Evolutionary conservation across 306 rosid species (phyloP).

Genomic region (Benincasa hispida): DNA sequence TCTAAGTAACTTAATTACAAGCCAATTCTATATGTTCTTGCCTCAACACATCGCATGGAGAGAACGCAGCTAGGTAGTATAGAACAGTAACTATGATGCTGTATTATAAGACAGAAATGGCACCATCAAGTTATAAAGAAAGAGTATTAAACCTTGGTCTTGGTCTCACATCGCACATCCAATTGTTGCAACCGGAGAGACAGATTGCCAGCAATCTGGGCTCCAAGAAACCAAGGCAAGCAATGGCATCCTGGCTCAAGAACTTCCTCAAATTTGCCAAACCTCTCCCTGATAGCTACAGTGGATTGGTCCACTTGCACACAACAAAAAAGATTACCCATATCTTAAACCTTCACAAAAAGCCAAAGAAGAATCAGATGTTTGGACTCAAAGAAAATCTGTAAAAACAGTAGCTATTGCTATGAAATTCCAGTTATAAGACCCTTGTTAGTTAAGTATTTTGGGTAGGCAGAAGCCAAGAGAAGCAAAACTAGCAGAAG

Average conservation of each 20-base stretch:
- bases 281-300: constrained; percentile 67
- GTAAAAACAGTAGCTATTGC: background rate
- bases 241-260: constrained; percentile 94
- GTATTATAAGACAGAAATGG: background rate
- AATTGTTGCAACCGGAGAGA: constrained; percentile 83
- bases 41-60: background rate
- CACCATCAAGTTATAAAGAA: background rate
- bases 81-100: too few species aligned
- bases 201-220: constrained; percentile 56
- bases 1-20: background rate
- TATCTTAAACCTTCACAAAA: constrained; percentile 24
- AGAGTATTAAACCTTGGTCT: constrained; percentile 60
- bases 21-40: background rate
- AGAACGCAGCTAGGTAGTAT: too few species aligned
- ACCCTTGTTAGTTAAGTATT: background rate
- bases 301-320: constrained; percentile 73
- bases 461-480: background rate
- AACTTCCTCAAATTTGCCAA: constrained; percentile 58
- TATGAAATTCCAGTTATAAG: background rate
- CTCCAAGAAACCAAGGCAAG: constrained; percentile 76
- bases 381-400: background rate
- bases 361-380: background rate
- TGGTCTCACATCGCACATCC: constrained; percentile 84
- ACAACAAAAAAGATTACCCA: constrained; percentile 66
- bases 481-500: background rate